phyloP scores from a whole-genome alignment of 352 stramenopile genomes.

The Sclerospora graminicola region DNA sequence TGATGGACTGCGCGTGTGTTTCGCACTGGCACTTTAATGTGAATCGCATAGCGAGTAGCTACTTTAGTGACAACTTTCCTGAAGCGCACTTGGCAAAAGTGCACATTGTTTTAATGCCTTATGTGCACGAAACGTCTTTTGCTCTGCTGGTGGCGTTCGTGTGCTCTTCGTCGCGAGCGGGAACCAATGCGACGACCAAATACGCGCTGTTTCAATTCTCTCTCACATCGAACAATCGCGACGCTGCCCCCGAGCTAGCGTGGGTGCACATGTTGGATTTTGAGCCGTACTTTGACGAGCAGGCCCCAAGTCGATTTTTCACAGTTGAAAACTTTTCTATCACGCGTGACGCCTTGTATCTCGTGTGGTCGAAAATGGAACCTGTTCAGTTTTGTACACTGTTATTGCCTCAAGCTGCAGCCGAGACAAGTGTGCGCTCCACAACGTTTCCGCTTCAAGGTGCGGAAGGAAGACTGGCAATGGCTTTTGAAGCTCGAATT shows the following conservation, averaged over 20 bases:
- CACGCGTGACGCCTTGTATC: slow-evolving; percentile 48
- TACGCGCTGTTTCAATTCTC: slow-evolving; percentile 70
- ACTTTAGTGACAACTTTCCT: slow-evolving; percentile 64
- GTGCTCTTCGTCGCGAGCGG: slow-evolving; percentile 33
- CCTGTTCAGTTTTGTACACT: slow-evolving; percentile 60
- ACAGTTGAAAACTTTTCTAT: slow-evolving; percentile 51
- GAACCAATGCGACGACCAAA: slow-evolving; percentile 34
- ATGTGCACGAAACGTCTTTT: slow-evolving; percentile 46
- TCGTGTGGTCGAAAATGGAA: slow-evolving; percentile 51
- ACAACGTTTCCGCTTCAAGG: slow-evolving; percentile 55
- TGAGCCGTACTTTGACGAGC: slow-evolving; percentile 45
- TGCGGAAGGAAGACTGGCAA: slow-evolving; percentile 29
- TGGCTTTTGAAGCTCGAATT: slow-evolving; percentile 47
- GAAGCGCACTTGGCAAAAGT: slow-evolving; percentile 49
- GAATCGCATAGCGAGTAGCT: slow-evolving; percentile 44
- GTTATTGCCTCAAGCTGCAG: slow-evolving; percentile 33
- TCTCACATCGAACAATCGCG: slow-evolving; percentile 17
- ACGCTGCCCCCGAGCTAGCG: slow-evolving; percentile 27
- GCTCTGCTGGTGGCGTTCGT: slow-evolving; percentile 58
- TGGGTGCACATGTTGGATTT: slow-evolving; percentile 63
- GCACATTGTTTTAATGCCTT: slow-evolving; percentile 54
- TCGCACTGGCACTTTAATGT: slow-evolving; percentile 55
- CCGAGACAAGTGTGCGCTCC: slow-evolving; percentile 47
- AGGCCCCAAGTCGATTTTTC: slow-evolving; percentile 28
- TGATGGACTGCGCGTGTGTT: slow-evolving; percentile 48